Evolutionary conservation across 148 eudicot genomes (phyloP), one percentile per base, ranked within the genome.

Genomic region (Spergularia marina): DNA sequence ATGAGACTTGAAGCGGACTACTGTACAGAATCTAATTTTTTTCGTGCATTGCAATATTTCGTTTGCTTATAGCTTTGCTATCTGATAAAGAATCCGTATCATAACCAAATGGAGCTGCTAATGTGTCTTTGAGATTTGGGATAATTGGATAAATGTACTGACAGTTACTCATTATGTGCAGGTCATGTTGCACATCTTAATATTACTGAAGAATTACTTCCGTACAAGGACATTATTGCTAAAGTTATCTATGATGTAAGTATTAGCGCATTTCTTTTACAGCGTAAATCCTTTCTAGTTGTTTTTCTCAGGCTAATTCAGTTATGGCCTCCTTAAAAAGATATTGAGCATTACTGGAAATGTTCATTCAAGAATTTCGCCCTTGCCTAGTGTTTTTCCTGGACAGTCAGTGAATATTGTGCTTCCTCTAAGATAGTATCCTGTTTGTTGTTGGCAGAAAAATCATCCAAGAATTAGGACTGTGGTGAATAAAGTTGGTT

Each of bases 181-280:
- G 99, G 98, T 87, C 99, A 96, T 69, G 76, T 96, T 83, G 99
- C 98, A 70, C 99, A 96, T 83, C 85, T 96, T 80, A 96, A 96
- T 85, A 91, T 96, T 65, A 68, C 86, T n/a, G 94, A 92, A 72
- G 99, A 92, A 71, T 85, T 92, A 65, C 91, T 96, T 72, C 88
- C 93, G 20, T 96, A 85, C 84, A 96, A 96, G 87, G 91, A 88
- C 82, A 84, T 87, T 67, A 79, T 96, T 47, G 98, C 99, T 18
- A 91, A 89, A 83, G 99, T 96, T 77, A 91, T 96, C 54, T 92
- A 89, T 84, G 99, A 96, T 83, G 98, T 96, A 91, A 72, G 97
- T 89, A 53, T 82, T 57, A 58, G 18, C 52, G 40, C 72, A 17
- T 69, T 76, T 60, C 18, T 54, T 60, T 7, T 71, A 51, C 4